Evolutionary conservation across 257 asterid species (phyloP).

Genomic region (Fraxinus excelsior): DNA sequence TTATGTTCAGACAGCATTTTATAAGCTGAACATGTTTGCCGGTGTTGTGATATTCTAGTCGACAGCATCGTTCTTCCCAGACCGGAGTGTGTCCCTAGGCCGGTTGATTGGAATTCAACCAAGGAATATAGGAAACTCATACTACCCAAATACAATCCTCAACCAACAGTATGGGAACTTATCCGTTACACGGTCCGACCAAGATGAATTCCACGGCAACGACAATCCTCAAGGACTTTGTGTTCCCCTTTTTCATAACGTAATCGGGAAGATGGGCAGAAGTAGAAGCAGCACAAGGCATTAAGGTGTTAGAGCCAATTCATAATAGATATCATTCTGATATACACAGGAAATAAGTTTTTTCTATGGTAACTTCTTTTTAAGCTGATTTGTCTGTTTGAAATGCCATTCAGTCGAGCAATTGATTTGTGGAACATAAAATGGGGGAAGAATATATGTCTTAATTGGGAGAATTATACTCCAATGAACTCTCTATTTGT

Average conservation of each 20-base stretch:
- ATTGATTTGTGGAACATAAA: no score
- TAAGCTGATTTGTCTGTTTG: not conserved
- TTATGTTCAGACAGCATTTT: not conserved
- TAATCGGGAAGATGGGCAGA: constrained; percentile 35
- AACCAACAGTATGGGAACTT: constrained; percentile 19
- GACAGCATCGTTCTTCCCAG: constrained; percentile 67
- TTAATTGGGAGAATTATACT: no score
- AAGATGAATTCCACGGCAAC: constrained; percentile 13
- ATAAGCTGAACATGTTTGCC: not conserved
- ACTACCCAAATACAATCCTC: constrained; percentile 14
- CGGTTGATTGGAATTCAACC: constrained; percentile 60
- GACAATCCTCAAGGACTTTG: constrained; percentile 40
- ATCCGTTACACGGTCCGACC: constrained; percentile 16
- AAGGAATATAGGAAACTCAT: constrained; percentile 31
- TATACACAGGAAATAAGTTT: no score
- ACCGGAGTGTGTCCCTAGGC: constrained; percentile 64
- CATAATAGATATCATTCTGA: no score
- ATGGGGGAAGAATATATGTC: no score
- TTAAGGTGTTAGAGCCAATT: not conserved
- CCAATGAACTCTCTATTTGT: no score
- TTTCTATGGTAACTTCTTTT: not conserved
- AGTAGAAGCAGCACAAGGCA: constrained; percentile 33
- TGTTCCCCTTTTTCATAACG: constrained; percentile 46
- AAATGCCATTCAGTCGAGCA: not conserved
- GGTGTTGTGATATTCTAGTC: constrained; percentile 42